Evolutionary conservation across 495 filamentous ascomycete genomes (phyloP).

Genomic region (Aspergillus ostianus): DNA sequence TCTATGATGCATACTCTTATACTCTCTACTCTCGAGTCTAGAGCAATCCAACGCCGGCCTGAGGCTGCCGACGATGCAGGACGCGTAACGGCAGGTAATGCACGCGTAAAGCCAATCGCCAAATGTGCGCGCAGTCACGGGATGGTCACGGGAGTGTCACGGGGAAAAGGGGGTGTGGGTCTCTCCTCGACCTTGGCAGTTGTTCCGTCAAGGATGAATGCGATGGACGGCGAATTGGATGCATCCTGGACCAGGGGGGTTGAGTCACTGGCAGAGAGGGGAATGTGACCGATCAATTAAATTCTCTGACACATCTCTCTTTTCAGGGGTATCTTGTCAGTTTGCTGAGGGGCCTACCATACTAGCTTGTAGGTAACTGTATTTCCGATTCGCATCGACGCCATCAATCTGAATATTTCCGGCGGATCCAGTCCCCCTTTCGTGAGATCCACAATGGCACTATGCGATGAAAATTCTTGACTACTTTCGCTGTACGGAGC

Average conservation of each 20-base stretch:
- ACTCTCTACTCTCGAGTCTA: background rate
- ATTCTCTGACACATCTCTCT: background rate
- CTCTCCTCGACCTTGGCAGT: too few relatives aligned
- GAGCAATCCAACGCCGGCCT: too few relatives aligned
- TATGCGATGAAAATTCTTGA: too few relatives aligned
- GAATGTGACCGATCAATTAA: background rate
- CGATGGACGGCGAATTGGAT: too few relatives aligned
- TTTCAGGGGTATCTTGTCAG: background rate
- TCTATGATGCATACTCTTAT: background rate
- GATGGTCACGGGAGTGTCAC: conserved; percentile 15
- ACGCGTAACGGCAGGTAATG: conserved; percentile 37
- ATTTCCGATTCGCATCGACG: background rate
- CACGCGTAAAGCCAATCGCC: conserved; percentile 40
- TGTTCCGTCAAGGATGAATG: too few relatives aligned
- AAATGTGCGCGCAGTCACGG: conserved; percentile 45
- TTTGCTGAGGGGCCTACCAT: background rate
- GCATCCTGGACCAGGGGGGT: too few relatives aligned
- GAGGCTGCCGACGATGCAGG: background rate
- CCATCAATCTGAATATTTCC: background rate
- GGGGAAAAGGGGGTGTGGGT: conserved; percentile 14
- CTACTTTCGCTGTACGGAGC: background rate
- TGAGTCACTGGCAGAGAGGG: background rate
- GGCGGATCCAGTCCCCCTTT: background rate
- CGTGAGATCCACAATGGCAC: background rate
- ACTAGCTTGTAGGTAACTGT: background rate